Conservation (phyloP, 306 rosid genomes). For the Cicer chorassanicum region DNA sequence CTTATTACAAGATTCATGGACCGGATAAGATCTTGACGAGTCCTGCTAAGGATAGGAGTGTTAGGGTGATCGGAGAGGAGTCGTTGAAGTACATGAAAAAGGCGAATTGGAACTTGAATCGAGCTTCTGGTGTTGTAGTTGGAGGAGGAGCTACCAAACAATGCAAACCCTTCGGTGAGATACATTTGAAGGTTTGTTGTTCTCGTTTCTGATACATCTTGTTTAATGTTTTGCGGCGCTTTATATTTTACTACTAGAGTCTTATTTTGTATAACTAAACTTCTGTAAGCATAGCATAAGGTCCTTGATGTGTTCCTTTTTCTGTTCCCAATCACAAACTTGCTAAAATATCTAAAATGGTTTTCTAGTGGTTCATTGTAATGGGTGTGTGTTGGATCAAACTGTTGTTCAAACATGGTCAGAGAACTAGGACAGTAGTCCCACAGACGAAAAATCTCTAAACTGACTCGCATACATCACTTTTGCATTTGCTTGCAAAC, state of each 20-base stretch:
- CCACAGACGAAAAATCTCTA: not conserved
- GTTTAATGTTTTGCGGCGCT: constrained; percentile 13
- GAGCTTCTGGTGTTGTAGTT: constrained; percentile 32
- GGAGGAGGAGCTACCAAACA: constrained; percentile 46
- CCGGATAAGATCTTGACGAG: constrained; percentile 91
- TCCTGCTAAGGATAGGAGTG: constrained; percentile 77
- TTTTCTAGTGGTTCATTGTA: too few relatives aligned
- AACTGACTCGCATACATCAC: not conserved
- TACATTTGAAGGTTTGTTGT: constrained; percentile 90
- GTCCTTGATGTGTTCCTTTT: not conserved
- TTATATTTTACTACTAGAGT: not conserved
- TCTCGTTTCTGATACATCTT: not conserved
- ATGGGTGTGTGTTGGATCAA: constrained; percentile 15
- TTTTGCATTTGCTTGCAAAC: constrained; percentile 31
- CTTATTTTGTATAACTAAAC: not conserved
- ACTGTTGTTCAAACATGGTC: constrained; percentile 3
- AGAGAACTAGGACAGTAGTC: constrained; percentile 28
- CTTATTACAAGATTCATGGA: constrained; percentile 96
- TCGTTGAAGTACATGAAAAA: constrained; percentile 73
- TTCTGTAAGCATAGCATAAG: not conserved
- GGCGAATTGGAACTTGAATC: constrained; percentile 73
- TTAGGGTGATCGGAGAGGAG: constrained; percentile 90
- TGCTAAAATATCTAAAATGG: not conserved
- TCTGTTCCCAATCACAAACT: not conserved
- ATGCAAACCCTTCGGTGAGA: constrained; percentile 95